Base-by-base conservation (phyloP, 768 basidiomycete genomes). In the Cyclocybe cylindracea region DNA sequence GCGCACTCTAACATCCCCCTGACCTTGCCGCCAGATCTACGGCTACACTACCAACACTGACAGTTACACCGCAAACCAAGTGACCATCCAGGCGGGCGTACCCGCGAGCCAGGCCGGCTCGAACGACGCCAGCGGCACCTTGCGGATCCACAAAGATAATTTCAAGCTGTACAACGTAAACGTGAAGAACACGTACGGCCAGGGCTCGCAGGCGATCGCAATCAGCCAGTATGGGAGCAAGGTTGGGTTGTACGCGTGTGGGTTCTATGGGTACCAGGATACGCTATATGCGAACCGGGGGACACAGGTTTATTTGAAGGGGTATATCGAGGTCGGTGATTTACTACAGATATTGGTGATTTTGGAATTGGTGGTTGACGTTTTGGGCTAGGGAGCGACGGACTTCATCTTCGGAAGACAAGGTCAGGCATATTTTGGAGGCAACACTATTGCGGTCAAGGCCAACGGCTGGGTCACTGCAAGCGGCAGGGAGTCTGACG, bases 381-480 rank as follows among this genome's bases (percentile, higher is more conserved):
- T 35, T 24, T 19, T 42, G 36, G 18, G 7, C n/a, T 19, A 79
- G 76, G 78, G 78, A 33, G 78, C 77, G 0, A 67, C 67, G 1
- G 78, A 82, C 53, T 82, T 82, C 53, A 78, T 80, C 42, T 80
- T 79, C 50, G 80, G 80, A 10, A 74, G 72, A 34, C 33, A 41
- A 36, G 75, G 74, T 4, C 63, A 65, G 38, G 78, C 77, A 1
- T 80, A 74, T 62, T 80, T 80, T 47, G 76, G 75, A 10, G 71
- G 74, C 0, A 79, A 78, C 51, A 79, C 77, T 0, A 77, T 81
- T 24, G 78, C 67, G 0, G 70, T 77, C 7, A 70, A 67, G 5
- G 76, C 66, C 36, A 61, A 69, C 33, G 80, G 79, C 5, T 78
- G 61, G 43, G 67, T 82, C 29, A 80, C 79, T 5, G 80, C 80